Percentiles rank a stretch among this genome's conserved stretches.
Conservation (phyloP, 805 yeast genomes). For the Priceomyces melissophilus region DNA sequence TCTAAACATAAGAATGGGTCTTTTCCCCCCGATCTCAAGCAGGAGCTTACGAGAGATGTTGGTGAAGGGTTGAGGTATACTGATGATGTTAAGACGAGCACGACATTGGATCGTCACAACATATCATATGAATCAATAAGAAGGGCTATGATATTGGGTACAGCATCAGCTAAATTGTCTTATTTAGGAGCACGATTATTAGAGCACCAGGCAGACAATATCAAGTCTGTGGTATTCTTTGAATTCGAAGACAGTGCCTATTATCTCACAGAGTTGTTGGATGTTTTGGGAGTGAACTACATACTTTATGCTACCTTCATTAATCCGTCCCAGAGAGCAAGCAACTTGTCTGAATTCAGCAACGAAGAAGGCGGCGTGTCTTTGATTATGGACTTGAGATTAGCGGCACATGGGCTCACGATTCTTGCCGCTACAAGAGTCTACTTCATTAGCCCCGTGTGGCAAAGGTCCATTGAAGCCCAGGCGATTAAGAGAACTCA, state of each 20-base stretch:
- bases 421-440: slow-evolving; percentile 67
- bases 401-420: slow-evolving; percentile 69
- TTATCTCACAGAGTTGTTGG: slow-evolving; percentile 61
- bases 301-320: slow-evolving; percentile 64
- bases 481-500: slow-evolving; percentile 78
- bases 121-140: slow-evolving; percentile 16
- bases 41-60: slow-evolving; percentile 13
- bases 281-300: slow-evolving; percentile 57
- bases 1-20: neutral
- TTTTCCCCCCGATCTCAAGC: neutral
- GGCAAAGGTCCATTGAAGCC: slow-evolving; percentile 68
- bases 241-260: slow-evolving; percentile 72
- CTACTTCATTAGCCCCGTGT: slow-evolving; percentile 68
- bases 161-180: slow-evolving; percentile 62
- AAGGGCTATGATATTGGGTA: slow-evolving; percentile 49
- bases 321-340: slow-evolving; percentile 46
- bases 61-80: slow-evolving; percentile 18
- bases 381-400: slow-evolving; percentile 61
- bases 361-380: slow-evolving; percentile 43
- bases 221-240: slow-evolving; percentile 62
- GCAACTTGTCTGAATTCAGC: slow-evolving; percentile 51
- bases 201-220: slow-evolving; percentile 45
- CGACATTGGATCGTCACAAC: slow-evolving; percentile 7
- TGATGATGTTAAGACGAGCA: slow-evolving; percentile 20
- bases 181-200: slow-evolving; percentile 53